Evolutionary conservation across 495 filamentous ascomycete species (phyloP), one percentile per base, ranked within the genome.

Genomic region (Poronia punctata): DNA sequence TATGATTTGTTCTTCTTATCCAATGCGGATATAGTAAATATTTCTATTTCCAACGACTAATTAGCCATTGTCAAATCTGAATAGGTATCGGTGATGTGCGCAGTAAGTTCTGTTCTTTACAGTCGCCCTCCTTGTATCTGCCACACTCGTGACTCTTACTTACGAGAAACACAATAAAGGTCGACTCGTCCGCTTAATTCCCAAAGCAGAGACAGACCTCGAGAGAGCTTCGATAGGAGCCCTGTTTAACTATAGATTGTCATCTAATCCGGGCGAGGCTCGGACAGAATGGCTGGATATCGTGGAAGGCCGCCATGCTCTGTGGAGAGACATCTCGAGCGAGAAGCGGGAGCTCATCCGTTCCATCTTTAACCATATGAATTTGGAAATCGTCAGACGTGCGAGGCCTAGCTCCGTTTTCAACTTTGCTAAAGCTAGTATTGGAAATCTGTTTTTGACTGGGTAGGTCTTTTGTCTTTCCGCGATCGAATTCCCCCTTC

Each of bases 381-480:
- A 96, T 52, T 62, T 94, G 31, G 90, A 97, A 62, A 88, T 96
- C 40, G 74, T 94, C 37, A 96, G 95, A 65, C 73, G 88, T 7
- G 73, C 82, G 20, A 71, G 92, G 7, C 84, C 85, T 4, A 75
- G 70, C 14, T 83, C 79, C 18, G 80, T 80, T 15, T 97, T 95
- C 59, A 85, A 92, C 60, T 97, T 95, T 55, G 77, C 83, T 18
- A 78, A 78, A 19, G 92, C 90, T 7, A 86, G 83, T 37, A 82
- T 95, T n/a, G 90, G 90, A 14, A 97, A 97, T 57, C 63, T 97
- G 20, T 97, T 97, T 61, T 63, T 97, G 37, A 95, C 92, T 7
- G 81, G 67, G 61, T 68, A 53, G 5, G 57, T 46, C n/a, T n/a
- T 6, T 21, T 10, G 8, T 7, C 18, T 27, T 26, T 7, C 12